Base-by-base conservation (phyloP, 2,329 filamentous ascomycete genomes). In the Dothidotthia symphoricarpi region DNA sequence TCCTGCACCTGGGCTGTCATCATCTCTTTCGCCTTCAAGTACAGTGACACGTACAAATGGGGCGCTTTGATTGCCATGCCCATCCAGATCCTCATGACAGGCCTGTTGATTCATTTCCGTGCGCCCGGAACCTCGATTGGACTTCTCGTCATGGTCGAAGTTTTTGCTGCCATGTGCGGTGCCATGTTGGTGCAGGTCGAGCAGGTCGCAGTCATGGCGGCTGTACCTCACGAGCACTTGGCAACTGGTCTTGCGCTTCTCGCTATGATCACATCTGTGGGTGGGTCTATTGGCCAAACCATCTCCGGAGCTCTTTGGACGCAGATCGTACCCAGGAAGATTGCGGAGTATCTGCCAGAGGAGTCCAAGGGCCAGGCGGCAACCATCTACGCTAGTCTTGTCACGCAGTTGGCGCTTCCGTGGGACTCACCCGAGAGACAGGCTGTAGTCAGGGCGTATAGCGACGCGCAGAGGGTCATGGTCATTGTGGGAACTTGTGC, bases 291-390 rank as follows among this genome's bases (percentile, higher is more conserved):
- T 7, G 64, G 64, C 5, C 53, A 50, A 26, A 74, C 80, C 3
- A 72, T 85, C 28, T 75, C 81, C 1, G 74, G 73, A 0, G 79
- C 81, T 6, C 77, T 85, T 39, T 85, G 81, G 81, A 78, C 75
- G 0, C 70, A 75, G 38, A 73, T 74, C 2, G 75, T 85, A 42
- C 73, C 72, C 11, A 35, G 29, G 16, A 47, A 43, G 27, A 37
- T 56, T 11, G 34, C 24, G 3, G 32, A 45, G 17, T 50, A 53
- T 28, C 34, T 61, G 24, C 57, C 51, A 4, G 39, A 31, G 2
- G 43, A 35, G n/a, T 32, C 39, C 4, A 47, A 43, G 15, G 26
- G 19, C 10, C 15, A 45, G 22, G 36, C 42, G 8, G 32, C 28
- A 6, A 11, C 22, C 4, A 40, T 55, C 10, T 52, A 47, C 45